Percentiles rank a stretch among this genome's conserved stretches.
These are phyloP conservation scores for Reticulascus tulasneorum DNA, from an alignment of 2,329 filamentous ascomycete species.

Conservation along the genomic window DNA sequence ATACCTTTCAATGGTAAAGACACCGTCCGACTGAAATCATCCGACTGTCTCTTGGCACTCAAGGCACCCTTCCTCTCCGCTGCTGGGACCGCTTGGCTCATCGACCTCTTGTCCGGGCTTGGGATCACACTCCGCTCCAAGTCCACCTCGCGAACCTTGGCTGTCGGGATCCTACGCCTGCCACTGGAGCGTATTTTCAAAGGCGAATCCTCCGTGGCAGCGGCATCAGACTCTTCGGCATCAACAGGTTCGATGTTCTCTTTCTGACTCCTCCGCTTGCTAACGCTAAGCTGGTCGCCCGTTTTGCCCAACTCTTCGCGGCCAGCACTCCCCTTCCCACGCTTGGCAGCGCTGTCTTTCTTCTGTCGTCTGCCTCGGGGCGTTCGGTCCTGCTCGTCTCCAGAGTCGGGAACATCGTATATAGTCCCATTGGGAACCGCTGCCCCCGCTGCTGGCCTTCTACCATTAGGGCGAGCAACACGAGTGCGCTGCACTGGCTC, in stretches of 20 bases:
- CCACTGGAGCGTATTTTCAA: conserved; percentile 11
- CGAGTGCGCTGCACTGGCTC: conserved; percentile 8
- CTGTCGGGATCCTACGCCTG: conserved; percentile 10
- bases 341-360: conserved; percentile 16
- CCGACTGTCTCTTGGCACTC: background rate
- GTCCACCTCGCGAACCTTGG: conserved; percentile 8
- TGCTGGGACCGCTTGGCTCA: too few species aligned
- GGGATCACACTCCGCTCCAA: conserved; percentile 6
- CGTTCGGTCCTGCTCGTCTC: conserved; percentile 14
- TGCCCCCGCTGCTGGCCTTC: conserved; percentile 10
- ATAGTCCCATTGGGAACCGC: conserved; percentile 10
- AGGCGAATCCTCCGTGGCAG: conserved; percentile 5
- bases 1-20: conserved; percentile 47
- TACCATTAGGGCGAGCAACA: too few species aligned
- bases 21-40: background rate
- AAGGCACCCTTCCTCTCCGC: too few species aligned
- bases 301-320: conserved; percentile 1
- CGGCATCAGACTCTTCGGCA: background rate
- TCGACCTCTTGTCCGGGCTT: too few species aligned
- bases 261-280: background rate
- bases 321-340: conserved; percentile 5
- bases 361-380: background rate
- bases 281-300: background rate
- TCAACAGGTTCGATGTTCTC: background rate
- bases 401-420: conserved; percentile 20